Conservation (phyloP, 148 eudicot genomes). For the Chenopodium suecicum region DNA sequence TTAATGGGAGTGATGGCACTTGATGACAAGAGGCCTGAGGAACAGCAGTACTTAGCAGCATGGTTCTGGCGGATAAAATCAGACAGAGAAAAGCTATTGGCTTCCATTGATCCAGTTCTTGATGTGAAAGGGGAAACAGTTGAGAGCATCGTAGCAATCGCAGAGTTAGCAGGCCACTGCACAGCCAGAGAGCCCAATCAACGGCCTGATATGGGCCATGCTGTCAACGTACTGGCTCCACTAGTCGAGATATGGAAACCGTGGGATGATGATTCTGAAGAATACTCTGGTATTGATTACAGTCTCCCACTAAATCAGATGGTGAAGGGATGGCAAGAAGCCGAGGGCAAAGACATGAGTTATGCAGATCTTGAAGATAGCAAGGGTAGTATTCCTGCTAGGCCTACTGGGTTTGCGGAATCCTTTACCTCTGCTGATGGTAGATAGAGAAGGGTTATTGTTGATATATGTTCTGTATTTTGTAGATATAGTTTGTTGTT, state of each 20-base stretch:
- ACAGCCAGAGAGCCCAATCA: slow-evolving; percentile 87
- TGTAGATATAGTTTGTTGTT: slow-evolving; percentile 29
- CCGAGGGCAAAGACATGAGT: slow-evolving; percentile 71
- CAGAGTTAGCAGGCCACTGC: slow-evolving; percentile 93
- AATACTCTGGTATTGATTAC: slow-evolving; percentile 84
- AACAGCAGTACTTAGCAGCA: slow-evolving; percentile 83
- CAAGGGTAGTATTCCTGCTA: slow-evolving; percentile 85
- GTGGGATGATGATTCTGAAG: slow-evolving; percentile 67
- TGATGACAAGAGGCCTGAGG: slow-evolving; percentile 81
- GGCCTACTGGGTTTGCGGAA: slow-evolving; percentile 94
- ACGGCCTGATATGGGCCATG: slow-evolving; percentile 95
- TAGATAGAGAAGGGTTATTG: slow-evolving; percentile 34
- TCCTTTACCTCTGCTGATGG: slow-evolving; percentile 95
- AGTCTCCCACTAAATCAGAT: slow-evolving; percentile 88
- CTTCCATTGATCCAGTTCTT: slow-evolving; percentile 67
- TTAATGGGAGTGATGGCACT: slow-evolving; percentile 88
- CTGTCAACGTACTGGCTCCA: slow-evolving; percentile 69
- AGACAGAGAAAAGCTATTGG: slow-evolving; percentile 57
- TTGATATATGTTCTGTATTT: slow-evolving; percentile 11
- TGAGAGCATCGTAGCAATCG: slow-evolving; percentile 57
- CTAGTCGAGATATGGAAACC: slow-evolving; percentile 98
- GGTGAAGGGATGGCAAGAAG: slow-evolving; percentile 98
- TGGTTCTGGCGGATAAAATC: slow-evolving; percentile 89
- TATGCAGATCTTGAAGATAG: slow-evolving; percentile 70
- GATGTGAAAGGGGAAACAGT: slow-evolving; percentile 55